Conservation (phyloP, 1,284 basidiomycete genomes). For the Malassezia dermatis region DNA sequence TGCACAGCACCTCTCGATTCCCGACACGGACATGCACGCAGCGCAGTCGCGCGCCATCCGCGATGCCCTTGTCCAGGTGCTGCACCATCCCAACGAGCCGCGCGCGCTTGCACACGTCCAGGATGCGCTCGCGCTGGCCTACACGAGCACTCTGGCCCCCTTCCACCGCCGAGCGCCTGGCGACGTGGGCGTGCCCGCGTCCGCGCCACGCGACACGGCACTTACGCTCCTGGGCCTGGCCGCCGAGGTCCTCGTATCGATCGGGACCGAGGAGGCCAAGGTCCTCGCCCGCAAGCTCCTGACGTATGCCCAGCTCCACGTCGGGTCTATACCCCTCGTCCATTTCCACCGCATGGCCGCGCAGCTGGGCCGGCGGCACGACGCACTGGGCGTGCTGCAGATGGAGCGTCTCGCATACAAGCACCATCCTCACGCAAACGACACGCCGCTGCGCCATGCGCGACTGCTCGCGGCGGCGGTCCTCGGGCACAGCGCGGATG, state of each 20-base stretch:
- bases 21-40: background rate
- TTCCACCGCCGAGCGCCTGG: background rate
- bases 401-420: slow-evolving; percentile 2
- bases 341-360: slow-evolving; percentile 12
- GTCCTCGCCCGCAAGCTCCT: slow-evolving; percentile 13
- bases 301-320: slow-evolving; percentile 10
- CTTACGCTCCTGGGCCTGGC: slow-evolving; percentile 5
- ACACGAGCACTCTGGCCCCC: slow-evolving; percentile 5
- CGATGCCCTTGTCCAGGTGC: background rate
- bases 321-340: background rate
- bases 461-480: slow-evolving; percentile 1
- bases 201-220: background rate
- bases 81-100: background rate
- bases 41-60: background rate
- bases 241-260: slow-evolving; percentile 7
- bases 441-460: slow-evolving; percentile 1
- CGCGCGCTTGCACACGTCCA: background rate
- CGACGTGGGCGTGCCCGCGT: background rate
- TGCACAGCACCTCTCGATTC: background rate
- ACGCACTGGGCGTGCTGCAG: slow-evolving; percentile 2
- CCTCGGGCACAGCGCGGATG: background rate
- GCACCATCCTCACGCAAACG: background rate
- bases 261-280: background rate
- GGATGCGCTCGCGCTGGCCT: slow-evolving; percentile 6
- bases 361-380: background rate